phyloP scores from a whole-genome alignment of 768 basidiomycete genomes.

The Suillus tomentosus region DNA sequence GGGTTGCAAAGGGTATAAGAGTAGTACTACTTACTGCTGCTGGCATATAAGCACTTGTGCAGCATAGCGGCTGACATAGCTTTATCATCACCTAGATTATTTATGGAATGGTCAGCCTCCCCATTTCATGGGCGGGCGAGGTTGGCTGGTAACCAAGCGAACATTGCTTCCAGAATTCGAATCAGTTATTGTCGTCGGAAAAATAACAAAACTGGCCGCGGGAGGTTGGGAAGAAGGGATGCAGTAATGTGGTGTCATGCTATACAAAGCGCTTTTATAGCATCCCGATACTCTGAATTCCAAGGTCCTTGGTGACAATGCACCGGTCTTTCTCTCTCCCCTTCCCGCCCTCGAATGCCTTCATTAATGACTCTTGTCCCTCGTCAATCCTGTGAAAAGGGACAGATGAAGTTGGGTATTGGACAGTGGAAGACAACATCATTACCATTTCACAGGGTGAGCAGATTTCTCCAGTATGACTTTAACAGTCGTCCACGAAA shows the following conservation, averaged over 20 bases:
- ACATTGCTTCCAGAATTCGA: not conserved
- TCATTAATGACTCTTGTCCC: slow-evolving; percentile 71
- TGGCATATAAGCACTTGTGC: not conserved
- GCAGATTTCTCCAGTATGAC: slow-evolving; percentile 79
- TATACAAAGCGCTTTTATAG: slow-evolving; percentile 41
- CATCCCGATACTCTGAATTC: slow-evolving; percentile 66
- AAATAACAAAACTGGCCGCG: not conserved
- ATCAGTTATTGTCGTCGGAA: not conserved
- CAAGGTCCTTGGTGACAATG: slow-evolving; percentile 70
- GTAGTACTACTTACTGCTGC: not conserved
- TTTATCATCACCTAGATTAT: not conserved
- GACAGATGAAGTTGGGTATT: slow-evolving; percentile 5
- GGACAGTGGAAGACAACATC: not conserved
- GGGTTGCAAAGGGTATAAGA: not conserved
- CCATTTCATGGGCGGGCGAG: not conserved
- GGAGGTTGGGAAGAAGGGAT: not conserved
- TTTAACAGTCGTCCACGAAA: slow-evolving; percentile 95
- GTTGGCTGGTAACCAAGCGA: not conserved
- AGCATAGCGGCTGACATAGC: not conserved
- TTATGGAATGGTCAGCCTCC: not conserved
- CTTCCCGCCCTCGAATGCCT: slow-evolving; percentile 70
- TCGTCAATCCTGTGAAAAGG: slow-evolving; percentile 72
- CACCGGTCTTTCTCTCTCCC: slow-evolving; percentile 78
- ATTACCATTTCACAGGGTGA: slow-evolving; percentile 79
- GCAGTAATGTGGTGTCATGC: not conserved